Conservation (phyloP, 768 basidiomycete genomes). For the Auricularia cornea region DNA sequence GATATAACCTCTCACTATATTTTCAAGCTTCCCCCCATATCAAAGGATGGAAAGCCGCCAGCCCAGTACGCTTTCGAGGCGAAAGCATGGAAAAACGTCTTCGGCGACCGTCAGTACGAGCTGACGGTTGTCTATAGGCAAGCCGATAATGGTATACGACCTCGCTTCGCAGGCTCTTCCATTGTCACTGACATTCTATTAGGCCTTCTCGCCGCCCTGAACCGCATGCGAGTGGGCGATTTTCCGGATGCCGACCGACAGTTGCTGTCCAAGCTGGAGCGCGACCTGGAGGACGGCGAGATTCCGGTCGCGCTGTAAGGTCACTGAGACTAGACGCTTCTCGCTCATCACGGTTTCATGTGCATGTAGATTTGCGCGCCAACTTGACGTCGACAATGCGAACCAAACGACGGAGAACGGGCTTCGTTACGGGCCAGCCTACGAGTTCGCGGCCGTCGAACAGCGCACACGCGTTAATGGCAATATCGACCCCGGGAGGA, state of each 20-base stretch:
- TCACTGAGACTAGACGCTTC: too few relatives aligned
- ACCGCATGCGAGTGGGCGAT: too few relatives aligned
- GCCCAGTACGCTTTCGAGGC: slow-evolving; percentile 25
- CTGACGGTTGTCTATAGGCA: slow-evolving; percentile 25
- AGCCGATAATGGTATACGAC: slow-evolving; percentile 3
- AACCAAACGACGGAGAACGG: slow-evolving; percentile 57
- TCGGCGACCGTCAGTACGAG: slow-evolving; percentile 17
- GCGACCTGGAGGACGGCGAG: too few relatives aligned
- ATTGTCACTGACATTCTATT: too few relatives aligned
- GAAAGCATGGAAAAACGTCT: slow-evolving; percentile 17
- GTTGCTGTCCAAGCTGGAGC: too few relatives aligned
- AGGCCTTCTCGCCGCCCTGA: too few relatives aligned
- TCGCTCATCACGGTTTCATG: too few relatives aligned
- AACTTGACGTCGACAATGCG: slow-evolving; percentile 87
- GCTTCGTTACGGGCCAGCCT: slow-evolving; percentile 46
- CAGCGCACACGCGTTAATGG: too few relatives aligned
- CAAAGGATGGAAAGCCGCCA: slow-evolving; percentile 9
- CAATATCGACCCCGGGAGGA: too few relatives aligned
- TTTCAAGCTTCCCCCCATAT: slow-evolving; percentile 32
- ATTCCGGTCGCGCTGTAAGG: too few relatives aligned
- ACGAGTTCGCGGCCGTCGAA: slow-evolving; percentile 50
- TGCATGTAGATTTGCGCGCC: slow-evolving; percentile 89
- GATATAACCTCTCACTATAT: too few relatives aligned
- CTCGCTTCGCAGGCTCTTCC: slow-evolving; percentile 19
- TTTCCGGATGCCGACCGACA: too few relatives aligned